These are phyloP conservation scores for Triangularia setosa DNA, from an alignment of 2,329 filamentous ascomycete genomes.

Conservation along the genomic window DNA sequence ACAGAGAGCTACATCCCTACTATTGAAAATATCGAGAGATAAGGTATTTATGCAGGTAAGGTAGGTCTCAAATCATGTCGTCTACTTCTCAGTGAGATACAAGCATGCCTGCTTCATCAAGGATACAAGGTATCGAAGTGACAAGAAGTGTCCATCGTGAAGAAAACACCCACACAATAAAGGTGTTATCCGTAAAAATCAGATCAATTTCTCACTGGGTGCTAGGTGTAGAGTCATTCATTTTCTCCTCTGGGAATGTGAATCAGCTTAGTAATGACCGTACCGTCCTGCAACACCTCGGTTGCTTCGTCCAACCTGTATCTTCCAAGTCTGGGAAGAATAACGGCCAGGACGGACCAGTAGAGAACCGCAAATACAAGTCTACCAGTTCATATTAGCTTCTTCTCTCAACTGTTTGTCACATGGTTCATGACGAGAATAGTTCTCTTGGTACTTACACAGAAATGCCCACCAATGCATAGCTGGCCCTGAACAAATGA, in stretches of 20 bases:
- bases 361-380: slow-evolving; percentile 58
- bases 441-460: slow-evolving; percentile 41
- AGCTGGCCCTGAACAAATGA: slow-evolving; percentile 49
- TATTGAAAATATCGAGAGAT: no score
- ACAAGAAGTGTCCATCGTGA: no score
- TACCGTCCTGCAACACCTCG: slow-evolving; percentile 62
- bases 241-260: slow-evolving; percentile 26
- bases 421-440: background rate
- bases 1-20: no score
- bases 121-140: no score
- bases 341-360: slow-evolving; percentile 64
- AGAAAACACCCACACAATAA: no score
- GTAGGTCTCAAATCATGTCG: no score
- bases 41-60: no score
- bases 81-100: no score
- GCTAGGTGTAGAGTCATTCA: background rate
- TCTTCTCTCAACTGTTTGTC: background rate
- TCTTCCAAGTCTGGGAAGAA: slow-evolving; percentile 55
- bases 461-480: slow-evolving; percentile 49
- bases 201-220: background rate
- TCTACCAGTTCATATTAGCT: slow-evolving; percentile 33
- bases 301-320: slow-evolving; percentile 61
- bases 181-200: no score
- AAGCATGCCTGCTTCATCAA: no score
- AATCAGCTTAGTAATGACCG: slow-evolving; percentile 57